Evolutionary conservation across 768 basidiomycete genomes (phyloP), one percentile per base, ranked within the genome.

Genomic region (Naganishia randhawae): DNA sequence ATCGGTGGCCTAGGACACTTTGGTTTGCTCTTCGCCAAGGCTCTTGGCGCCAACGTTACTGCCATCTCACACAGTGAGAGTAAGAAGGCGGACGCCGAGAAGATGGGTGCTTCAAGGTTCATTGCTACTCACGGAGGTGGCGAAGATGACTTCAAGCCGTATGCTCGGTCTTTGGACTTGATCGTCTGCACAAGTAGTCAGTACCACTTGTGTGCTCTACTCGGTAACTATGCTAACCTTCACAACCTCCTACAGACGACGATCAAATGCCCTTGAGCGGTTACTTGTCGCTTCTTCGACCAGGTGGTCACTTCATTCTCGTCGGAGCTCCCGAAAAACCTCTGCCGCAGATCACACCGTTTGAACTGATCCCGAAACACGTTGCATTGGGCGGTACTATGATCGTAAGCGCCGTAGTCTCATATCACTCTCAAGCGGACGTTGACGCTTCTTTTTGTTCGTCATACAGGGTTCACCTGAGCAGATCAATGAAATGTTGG

Each of bases 101-200:
- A 84, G 73, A 80, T 88, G 72, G 87, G 87, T 2, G 87, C 86
- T 0, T 82, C 81, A 22, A 78, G 84, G 51, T 83, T 86, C 71
- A 81, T 87, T 27, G 78, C 82, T 31, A 87, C 86, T 3, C 55
- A 81, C 68, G 75, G 78, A 65, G 73, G 78, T 65, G 72, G 50
- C 42, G 74, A 69, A 29, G 71, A 71, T 3, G 76, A 75, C 29
- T 71, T 77, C 55, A 75, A 76, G 50, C 78, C 75, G 8, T 73
- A 80, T 70, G 66, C 64, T 16, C 73, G 79, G 42, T 69, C 74
- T 9, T 72, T 82, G 55, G 81, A 82, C 71, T 66, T 83, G 31
- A 81, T 83, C 72, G 68, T 83, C 51, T 76, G 72, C 45, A 83
- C 72, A 37, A 81, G 74, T 75, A 83, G 65, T 85, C 82, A 76